Evolutionary conservation across 2,329 filamentous ascomycete species (phyloP).

Genomic region (Mycogone perniciosa): DNA sequence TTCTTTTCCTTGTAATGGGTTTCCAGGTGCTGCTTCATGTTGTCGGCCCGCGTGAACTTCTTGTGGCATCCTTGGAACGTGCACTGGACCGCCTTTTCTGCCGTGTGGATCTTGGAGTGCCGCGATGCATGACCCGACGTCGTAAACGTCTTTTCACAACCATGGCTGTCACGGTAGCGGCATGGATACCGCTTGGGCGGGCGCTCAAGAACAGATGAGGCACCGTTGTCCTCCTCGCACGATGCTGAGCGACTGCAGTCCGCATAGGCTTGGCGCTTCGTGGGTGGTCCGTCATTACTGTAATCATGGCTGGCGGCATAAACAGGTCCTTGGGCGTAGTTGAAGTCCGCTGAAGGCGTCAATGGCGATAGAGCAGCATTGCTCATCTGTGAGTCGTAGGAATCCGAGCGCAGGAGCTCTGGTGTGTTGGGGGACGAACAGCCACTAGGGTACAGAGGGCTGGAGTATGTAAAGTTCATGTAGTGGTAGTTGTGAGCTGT

Average conservation of each 20-base stretch:
- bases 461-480: slow-evolving; percentile 27
- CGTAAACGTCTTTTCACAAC: slow-evolving; percentile 74
- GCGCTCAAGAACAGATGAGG: slow-evolving; percentile 38
- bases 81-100: slow-evolving; percentile 68
- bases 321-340: slow-evolving; percentile 34
- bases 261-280: slow-evolving; percentile 38
- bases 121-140: slow-evolving; percentile 81
- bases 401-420: slow-evolving; percentile 53
- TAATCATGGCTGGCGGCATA: slow-evolving; percentile 33
- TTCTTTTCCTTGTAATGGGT: slow-evolving; percentile 64
- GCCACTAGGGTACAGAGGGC: slow-evolving; percentile 27
- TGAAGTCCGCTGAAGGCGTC: slow-evolving; percentile 44
- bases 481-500: slow-evolving; percentile 20
- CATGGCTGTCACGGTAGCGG: slow-evolving; percentile 62
- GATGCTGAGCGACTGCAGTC: slow-evolving; percentile 41
- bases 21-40: slow-evolving; percentile 80
- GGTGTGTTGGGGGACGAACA: slow-evolving; percentile 48
- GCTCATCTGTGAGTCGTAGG: slow-evolving; percentile 55
- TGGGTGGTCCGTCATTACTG: slow-evolving; percentile 24
- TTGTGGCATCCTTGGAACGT: slow-evolving; percentile 66
- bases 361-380: slow-evolving; percentile 49
- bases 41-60: slow-evolving; percentile 75
- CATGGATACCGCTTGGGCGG: slow-evolving; percentile 66
- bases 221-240: slow-evolving; percentile 45
- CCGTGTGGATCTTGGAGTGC: slow-evolving; percentile 78